Conservation (phyloP, 208 protist genomes). For the Trypanosoma caninum region DNA sequence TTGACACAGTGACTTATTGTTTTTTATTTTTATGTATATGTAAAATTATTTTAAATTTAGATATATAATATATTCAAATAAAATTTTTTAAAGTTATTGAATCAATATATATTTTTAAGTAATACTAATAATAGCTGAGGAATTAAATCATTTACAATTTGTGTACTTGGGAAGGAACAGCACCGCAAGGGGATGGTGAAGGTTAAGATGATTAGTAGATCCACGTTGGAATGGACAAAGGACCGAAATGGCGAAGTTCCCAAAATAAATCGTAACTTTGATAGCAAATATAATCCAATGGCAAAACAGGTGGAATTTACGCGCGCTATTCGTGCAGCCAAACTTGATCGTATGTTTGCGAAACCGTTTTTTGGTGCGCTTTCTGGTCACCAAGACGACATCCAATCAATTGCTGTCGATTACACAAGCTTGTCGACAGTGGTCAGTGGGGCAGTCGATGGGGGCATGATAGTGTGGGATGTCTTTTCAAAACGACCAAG, state of each 20-base stretch:
- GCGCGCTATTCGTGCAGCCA: slow-evolving; percentile 93
- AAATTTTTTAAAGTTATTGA: too few relatives aligned
- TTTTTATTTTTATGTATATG: too few relatives aligned
- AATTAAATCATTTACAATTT: too few relatives aligned
- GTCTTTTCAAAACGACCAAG: slow-evolving; percentile 70
- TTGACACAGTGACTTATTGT: too few relatives aligned
- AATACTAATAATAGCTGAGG: too few relatives aligned
- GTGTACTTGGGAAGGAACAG: too few relatives aligned
- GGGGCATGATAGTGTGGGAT: slow-evolving; percentile 90
- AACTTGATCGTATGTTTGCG: slow-evolving; percentile 96
- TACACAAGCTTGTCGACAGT: slow-evolving; percentile 82
- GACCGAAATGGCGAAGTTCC: slow-evolving; percentile 87
- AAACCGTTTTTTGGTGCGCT: slow-evolving; percentile 95
- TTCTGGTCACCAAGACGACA: slow-evolving; percentile 89
- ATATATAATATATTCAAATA: too few relatives aligned
- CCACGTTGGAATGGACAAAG: slow-evolving; percentile 91
- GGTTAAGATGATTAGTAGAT: slow-evolving; percentile 92
- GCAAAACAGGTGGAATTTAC: slow-evolving; percentile 96
- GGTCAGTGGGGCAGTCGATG: slow-evolving; percentile 85
- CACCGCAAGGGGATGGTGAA: slow-evolving; percentile 72
- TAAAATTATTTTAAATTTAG: too few relatives aligned
- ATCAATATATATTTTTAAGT: too few relatives aligned
- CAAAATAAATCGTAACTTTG: slow-evolving; percentile 90
- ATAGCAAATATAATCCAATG: slow-evolving; percentile 94
- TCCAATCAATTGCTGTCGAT: slow-evolving; percentile 89